These are phyloP conservation scores for Penicillium silybi DNA, from an alignment of 495 filamentous ascomycete species.

Conservation along the genomic window DNA sequence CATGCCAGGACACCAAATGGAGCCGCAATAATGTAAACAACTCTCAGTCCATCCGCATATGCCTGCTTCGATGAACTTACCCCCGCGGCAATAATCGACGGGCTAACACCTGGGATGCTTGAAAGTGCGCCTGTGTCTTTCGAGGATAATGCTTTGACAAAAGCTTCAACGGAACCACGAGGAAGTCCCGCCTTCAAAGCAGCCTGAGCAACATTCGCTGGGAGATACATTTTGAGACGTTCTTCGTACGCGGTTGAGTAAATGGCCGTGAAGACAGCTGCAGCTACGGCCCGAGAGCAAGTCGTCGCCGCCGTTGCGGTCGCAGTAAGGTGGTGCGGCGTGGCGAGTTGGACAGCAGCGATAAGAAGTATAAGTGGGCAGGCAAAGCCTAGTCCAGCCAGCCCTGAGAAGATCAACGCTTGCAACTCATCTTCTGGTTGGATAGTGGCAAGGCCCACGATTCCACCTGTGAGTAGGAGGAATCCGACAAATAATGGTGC, in stretches of 20 bases:
- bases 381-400: conserved; percentile 4
- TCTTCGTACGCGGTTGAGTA: not conserved
- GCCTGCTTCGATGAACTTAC: conserved; percentile 2
- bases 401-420: not conserved
- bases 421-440: not conserved
- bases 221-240: conserved; percentile 1
- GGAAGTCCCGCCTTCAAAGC: conserved; percentile 2
- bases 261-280: conserved; percentile 7
- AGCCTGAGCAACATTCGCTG: conserved; percentile 1
- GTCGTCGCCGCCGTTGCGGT: conserved; percentile 8
- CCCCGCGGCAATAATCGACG: not conserved
- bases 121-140: not conserved
- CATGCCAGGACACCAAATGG: conserved; percentile 10
- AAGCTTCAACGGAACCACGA: not conserved
- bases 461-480: conserved; percentile 3
- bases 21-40: conserved; percentile 9
- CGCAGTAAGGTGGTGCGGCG: conserved; percentile 4
- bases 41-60: conserved; percentile 7
- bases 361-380: conserved; percentile 6
- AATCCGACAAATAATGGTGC: conserved; percentile 2
- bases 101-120: not conserved
- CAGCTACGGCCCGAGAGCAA: conserved; percentile 5
- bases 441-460: conserved; percentile 5
- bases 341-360: conserved; percentile 6
- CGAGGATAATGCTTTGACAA: not conserved